Evolutionary conservation across 139 green algal genomes (phyloP).

Genomic region (Gonium pectorale): DNA sequence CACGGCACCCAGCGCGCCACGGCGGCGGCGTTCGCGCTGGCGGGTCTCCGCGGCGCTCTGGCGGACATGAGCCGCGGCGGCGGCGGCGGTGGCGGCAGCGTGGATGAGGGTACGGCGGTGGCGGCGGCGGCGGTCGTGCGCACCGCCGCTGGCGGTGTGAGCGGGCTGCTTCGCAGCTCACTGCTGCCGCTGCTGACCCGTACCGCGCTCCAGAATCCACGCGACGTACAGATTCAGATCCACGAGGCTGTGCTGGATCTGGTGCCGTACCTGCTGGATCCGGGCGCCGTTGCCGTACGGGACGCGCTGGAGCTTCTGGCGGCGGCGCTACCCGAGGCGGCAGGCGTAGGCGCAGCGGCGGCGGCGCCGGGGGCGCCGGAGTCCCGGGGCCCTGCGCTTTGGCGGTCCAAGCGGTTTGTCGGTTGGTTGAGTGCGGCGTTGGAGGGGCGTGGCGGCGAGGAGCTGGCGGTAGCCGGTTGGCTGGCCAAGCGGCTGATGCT

Average conservation of each 20-base stretch:
- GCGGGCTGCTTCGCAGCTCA: conserved; percentile 6
- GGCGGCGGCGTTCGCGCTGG: conserved; percentile 12
- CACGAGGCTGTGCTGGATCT: conserved; percentile 24
- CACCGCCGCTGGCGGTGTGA: background rate
- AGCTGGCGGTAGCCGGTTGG: background rate
- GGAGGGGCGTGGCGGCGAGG: background rate
- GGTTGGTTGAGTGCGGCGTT: background rate
- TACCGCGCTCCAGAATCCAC: conserved; percentile 28
- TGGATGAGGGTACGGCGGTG: background rate
- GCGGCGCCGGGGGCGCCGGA: background rate
- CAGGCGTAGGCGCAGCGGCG: background rate
- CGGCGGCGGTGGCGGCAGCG: background rate
- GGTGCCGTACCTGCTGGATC: conserved; percentile 2
- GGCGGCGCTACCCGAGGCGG: background rate
- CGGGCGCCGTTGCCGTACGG: background rate
- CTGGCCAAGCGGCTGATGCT: background rate
- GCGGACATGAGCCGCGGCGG: background rate
- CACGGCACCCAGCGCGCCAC: background rate
- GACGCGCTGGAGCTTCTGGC: conserved; percentile 20
- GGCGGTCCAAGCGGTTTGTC: background rate
- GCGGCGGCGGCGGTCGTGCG: background rate
- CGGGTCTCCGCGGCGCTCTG: background rate
- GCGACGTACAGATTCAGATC: conserved; percentile 5
- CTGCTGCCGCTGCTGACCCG: conserved; percentile 34
- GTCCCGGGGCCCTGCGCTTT: too few species aligned